Conservation (phyloP, 2,329 filamentous ascomycete genomes). For the Phoma sp. region DNA sequence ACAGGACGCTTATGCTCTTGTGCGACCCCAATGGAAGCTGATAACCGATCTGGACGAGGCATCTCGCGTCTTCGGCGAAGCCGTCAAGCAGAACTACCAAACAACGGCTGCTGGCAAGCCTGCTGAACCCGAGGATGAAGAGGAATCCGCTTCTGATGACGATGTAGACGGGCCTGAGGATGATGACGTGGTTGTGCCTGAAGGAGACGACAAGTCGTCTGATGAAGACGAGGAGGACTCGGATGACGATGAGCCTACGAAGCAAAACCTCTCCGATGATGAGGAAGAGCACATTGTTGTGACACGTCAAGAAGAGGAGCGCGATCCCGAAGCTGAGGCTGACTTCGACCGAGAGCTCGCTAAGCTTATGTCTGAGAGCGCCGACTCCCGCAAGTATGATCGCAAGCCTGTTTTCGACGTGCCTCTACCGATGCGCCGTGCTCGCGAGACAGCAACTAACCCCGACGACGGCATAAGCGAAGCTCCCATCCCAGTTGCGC, state of each 20-base stretch:
- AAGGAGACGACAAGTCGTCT: slow-evolving; percentile 60
- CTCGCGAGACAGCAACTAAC: slow-evolving; percentile 62
- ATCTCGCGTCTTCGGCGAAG: slow-evolving; percentile 80
- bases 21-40: slow-evolving; percentile 92
- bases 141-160: slow-evolving; percentile 78
- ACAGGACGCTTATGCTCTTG: slow-evolving; percentile 85
- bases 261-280: slow-evolving; percentile 70
- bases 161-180: slow-evolving; percentile 62
- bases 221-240: slow-evolving; percentile 64
- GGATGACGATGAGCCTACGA: slow-evolving; percentile 54
- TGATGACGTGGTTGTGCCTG: slow-evolving; percentile 51
- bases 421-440: slow-evolving; percentile 86
- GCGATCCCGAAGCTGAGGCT: slow-evolving; percentile 92
- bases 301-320: slow-evolving; percentile 85
- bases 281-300: slow-evolving; percentile 90
- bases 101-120: slow-evolving; percentile 73
- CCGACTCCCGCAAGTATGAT: slow-evolving; percentile 95
- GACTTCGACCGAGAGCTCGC: slow-evolving; percentile 98
- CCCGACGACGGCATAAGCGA: slow-evolving; percentile 53
- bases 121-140: slow-evolving; percentile 74
- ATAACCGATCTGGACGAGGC: slow-evolving; percentile 83
- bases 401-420: slow-evolving; percentile 95
- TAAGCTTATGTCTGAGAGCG: slow-evolving; percentile 97
- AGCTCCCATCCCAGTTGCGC: slow-evolving; percentile 43
- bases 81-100: slow-evolving; percentile 90